Percentiles rank a stretch among this genome's conserved stretches.
Evolutionary conservation across 306 rosid species (phyloP).

Genomic region (Cucurbita pepo): DNA sequence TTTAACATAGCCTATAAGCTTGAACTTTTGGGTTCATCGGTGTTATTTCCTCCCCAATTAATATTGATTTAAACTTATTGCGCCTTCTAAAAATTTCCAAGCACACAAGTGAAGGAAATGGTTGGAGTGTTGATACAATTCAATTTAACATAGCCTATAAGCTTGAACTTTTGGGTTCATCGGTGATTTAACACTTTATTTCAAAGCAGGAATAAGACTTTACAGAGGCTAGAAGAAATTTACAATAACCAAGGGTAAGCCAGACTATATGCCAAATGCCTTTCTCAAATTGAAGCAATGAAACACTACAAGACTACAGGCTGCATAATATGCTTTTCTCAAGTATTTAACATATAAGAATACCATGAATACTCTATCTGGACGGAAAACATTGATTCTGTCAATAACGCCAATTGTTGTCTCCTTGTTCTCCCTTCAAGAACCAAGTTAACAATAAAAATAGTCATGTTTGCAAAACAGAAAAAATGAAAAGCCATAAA

Average conservation of each 20-base stretch:
- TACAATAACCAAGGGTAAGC: neutral
- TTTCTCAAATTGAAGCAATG: neutral
- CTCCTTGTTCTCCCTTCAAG: constrained; percentile 41
- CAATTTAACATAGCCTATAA: too few species aligned
- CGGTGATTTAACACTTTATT: neutral
- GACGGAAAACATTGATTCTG: constrained; percentile 74
- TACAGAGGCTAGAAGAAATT: neutral
- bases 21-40: too few species aligned
- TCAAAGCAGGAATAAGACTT: neutral
- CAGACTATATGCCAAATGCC: neutral
- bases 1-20: too few species aligned
- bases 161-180: too few species aligned
- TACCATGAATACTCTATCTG: constrained; percentile 87
- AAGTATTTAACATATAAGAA: neutral
- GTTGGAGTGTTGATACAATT: too few species aligned
- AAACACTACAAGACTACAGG: neutral
- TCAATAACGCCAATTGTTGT: constrained; percentile 41
- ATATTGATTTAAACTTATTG: too few species aligned
- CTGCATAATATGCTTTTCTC: neutral
- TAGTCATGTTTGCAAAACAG: constrained; percentile 5
- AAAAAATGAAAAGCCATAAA: neutral
- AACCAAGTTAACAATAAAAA: constrained; percentile 12
- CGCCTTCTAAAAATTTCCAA: too few species aligned
- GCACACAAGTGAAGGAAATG: too few species aligned
- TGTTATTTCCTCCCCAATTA: too few species aligned